A percentile compares a stretch with the other conserved stretches of the same genome.
Evolutionary conservation across 2,329 filamentous ascomycete genomes (phyloP).

Genomic region (Trichophyton equinum): DNA sequence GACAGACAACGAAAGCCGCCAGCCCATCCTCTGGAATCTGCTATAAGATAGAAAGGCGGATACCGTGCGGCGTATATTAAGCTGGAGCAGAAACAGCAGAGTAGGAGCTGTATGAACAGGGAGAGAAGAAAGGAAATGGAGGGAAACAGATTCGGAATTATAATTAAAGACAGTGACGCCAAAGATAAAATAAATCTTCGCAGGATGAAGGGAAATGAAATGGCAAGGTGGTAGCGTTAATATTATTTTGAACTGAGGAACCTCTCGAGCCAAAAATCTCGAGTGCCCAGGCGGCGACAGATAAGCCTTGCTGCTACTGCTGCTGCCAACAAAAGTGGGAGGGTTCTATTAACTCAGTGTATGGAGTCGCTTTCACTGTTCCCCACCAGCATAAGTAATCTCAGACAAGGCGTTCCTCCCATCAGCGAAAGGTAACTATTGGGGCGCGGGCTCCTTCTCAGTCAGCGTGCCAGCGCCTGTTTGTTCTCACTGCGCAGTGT

Average conservation of each 20-base stretch:
- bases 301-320: not conserved
- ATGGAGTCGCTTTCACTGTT: not conserved
- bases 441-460: not conserved
- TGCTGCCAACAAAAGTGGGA: not conserved
- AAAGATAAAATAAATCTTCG: no score
- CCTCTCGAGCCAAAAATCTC: not conserved
- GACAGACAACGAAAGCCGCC: not conserved
- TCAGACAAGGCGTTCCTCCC: not conserved
- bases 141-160: no score
- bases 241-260: not conserved
- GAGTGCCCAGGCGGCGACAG: not conserved
- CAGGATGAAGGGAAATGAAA: not conserved
- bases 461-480: not conserved
- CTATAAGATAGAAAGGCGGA: not conserved
- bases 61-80: not conserved
- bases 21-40: slow-evolving; percentile 10
- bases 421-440: not conserved
- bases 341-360: no score
- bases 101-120: not conserved
- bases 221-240: not conserved
- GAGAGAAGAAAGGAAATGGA: not conserved
- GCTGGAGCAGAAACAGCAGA: not conserved
- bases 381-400: not conserved
- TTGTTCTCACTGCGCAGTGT: not conserved
- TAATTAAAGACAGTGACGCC: no score